phyloP scores from a whole-genome alignment of 2,329 filamentous ascomycete genomes.

The Botryotinia convoluta region DNA sequence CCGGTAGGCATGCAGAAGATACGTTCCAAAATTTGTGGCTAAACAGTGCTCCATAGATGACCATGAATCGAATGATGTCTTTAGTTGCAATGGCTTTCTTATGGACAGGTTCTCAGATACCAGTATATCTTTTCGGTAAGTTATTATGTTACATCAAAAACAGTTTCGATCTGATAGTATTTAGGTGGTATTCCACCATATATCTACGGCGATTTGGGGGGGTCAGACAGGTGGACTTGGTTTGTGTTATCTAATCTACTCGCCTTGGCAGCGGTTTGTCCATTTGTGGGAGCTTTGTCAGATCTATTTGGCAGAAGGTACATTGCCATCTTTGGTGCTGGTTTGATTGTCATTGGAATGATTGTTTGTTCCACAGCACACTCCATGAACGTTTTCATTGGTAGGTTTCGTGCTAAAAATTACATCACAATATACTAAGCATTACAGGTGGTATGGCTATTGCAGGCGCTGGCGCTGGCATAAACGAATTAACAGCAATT shows the following conservation, averaged over 20 bases:
- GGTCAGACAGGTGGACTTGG: slow-evolving; percentile 43
- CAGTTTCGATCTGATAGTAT: slow-evolving; percentile 15
- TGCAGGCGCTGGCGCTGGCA: slow-evolving; percentile 62
- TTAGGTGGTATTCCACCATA: slow-evolving; percentile 48
- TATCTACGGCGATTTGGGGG: slow-evolving; percentile 59
- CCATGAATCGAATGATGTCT: slow-evolving; percentile 57
- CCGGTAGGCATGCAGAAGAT: slow-evolving; percentile 39
- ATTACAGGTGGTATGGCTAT: slow-evolving; percentile 48
- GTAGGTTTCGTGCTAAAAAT: slow-evolving; percentile 38
- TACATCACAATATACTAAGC: background rate
- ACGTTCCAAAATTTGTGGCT: background rate
- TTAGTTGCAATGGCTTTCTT: slow-evolving; percentile 58
- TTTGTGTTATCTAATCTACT: slow-evolving; percentile 50
- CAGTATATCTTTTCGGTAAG: slow-evolving; percentile 51
- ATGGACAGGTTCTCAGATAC: slow-evolving; percentile 61
- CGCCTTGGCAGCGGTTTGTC: slow-evolving; percentile 55
- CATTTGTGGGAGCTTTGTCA: slow-evolving; percentile 64
- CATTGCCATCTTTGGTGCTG: slow-evolving; percentile 54
- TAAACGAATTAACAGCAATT: slow-evolving; percentile 63
- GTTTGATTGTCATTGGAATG: slow-evolving; percentile 56
- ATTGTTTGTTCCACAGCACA: slow-evolving; percentile 57
- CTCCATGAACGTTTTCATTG: slow-evolving; percentile 60
- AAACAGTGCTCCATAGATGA: slow-evolving; percentile 51
- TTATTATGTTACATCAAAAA: background rate
- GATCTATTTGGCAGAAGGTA: slow-evolving; percentile 61